Conservation (phyloP, 2,329 filamentous ascomycete species). For the Fonsecaea multimorphosa region DNA sequence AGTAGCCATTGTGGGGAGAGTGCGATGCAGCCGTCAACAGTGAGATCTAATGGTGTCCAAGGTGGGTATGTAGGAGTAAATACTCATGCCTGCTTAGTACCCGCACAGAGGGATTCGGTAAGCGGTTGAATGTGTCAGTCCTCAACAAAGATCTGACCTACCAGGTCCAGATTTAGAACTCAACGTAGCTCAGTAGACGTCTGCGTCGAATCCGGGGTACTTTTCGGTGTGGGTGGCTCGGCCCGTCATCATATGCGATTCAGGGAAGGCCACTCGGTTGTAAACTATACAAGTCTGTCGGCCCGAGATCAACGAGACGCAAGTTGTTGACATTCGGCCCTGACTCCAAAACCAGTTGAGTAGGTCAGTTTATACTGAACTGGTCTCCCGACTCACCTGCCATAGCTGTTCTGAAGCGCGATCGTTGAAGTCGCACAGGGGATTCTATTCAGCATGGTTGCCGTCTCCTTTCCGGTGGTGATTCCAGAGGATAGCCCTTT, state of each 20-base stretch:
- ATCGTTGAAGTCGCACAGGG: background rate
- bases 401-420: background rate
- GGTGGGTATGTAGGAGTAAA: background rate
- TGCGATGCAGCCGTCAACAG: background rate
- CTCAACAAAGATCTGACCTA: background rate
- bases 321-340: background rate
- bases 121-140: background rate
- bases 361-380: background rate
- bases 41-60: background rate
- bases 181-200: no score
- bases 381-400: background rate
- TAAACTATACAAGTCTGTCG: background rate
- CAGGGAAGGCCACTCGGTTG: background rate
- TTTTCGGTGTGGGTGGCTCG: background rate
- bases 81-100: background rate
- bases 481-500: conserved; percentile 12
- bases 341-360: background rate
- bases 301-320: background rate
- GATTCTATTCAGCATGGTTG: background rate
- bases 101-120: background rate
- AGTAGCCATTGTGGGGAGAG: background rate
- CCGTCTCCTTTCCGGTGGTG: background rate
- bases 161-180: background rate
- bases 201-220: background rate
- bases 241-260: background rate